Conservation (phyloP, 1,284 basidiomycete genomes). For the Rhodotorula sp. region DNA sequence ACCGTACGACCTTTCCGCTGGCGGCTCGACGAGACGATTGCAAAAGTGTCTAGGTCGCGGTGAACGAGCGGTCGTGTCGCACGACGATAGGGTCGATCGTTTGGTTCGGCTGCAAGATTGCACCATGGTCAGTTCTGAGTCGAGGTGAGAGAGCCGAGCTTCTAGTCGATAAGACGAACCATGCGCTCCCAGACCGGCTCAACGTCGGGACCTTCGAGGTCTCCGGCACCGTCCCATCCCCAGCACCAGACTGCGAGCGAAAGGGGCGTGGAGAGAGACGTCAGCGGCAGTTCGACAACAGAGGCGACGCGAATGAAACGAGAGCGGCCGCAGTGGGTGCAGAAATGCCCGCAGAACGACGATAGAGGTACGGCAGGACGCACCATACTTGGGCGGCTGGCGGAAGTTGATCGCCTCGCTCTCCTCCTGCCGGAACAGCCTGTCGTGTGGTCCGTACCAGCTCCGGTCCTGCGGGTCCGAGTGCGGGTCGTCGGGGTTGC, state of each 20-base stretch:
- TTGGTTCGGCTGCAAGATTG: conserved; percentile 55
- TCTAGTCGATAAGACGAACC: conserved; percentile 39
- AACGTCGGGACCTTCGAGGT: conserved; percentile 75
- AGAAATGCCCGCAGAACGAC: background rate
- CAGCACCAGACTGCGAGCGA: conserved; percentile 81
- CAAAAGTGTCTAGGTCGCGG: background rate
- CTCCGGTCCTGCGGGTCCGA: conserved; percentile 90
- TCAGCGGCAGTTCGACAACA: no score
- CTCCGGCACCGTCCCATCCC: conserved; percentile 97
- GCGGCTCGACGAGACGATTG: no score
- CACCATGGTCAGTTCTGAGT: background rate
- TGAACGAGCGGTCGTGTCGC: conserved; percentile 62
- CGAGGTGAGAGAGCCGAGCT: background rate
- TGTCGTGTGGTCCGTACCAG: conserved; percentile 93
- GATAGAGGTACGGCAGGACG: conserved; percentile 46
- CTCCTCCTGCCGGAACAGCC: conserved; percentile 84
- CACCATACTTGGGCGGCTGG: conserved; percentile 81
- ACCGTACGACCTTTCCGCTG: no score
- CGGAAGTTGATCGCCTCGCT: conserved; percentile 68
- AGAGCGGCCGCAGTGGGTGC: no score
- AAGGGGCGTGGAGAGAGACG: background rate
- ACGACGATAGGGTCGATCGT: conserved; percentile 63
- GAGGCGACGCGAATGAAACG: background rate
- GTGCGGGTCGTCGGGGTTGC: conserved; percentile 85
- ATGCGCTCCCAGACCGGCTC: conserved; percentile 91